phyloP scores from a whole-genome alignment of 352 stramenopile genomes.

The Halophytophthora batemanensis region DNA sequence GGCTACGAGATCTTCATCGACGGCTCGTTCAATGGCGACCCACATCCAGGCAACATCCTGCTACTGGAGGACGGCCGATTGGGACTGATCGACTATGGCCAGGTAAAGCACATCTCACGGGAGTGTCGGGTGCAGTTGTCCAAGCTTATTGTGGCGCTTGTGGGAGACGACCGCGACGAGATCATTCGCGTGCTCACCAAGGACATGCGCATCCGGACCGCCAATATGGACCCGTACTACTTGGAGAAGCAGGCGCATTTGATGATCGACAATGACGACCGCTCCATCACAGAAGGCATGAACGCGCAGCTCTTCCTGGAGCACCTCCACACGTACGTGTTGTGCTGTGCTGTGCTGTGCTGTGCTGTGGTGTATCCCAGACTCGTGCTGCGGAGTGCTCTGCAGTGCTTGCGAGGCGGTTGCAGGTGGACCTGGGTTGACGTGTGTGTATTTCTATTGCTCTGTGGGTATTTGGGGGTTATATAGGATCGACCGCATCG shows the following conservation, averaged over 20 bases:
- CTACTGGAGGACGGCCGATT: slow-evolving; percentile 87
- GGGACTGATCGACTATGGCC: slow-evolving; percentile 91
- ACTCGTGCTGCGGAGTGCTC: not conserved
- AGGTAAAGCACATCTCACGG: slow-evolving; percentile 84
- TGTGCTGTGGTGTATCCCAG: slow-evolving; percentile 6
- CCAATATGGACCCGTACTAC: slow-evolving; percentile 80
- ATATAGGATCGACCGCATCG: slow-evolving; percentile 71
- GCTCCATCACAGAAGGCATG: slow-evolving; percentile 72
- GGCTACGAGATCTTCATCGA: slow-evolving; percentile 92
- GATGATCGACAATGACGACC: slow-evolving; percentile 88
- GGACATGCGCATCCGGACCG: slow-evolving; percentile 75
- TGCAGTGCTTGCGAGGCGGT: not conserved
- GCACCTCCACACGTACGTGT: slow-evolving; percentile 70
- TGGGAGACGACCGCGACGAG: slow-evolving; percentile 62
- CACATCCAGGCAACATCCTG: slow-evolving; percentile 90
- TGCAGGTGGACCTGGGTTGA: not conserved
- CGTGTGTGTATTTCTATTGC: not conserved
- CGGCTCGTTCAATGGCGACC: slow-evolving; percentile 91
- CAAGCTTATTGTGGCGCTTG: slow-evolving; percentile 84
- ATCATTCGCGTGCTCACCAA: slow-evolving; percentile 73
- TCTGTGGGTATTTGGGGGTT: not conserved
- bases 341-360: too few relatives aligned
- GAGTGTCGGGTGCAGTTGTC: slow-evolving; percentile 69
- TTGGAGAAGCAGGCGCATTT: slow-evolving; percentile 79
- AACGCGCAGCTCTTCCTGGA: slow-evolving; percentile 87